These are phyloP conservation scores for Plasmodium vivax DNA, from an alignment of 169 alveolate species.

Conservation along the genomic window DNA sequence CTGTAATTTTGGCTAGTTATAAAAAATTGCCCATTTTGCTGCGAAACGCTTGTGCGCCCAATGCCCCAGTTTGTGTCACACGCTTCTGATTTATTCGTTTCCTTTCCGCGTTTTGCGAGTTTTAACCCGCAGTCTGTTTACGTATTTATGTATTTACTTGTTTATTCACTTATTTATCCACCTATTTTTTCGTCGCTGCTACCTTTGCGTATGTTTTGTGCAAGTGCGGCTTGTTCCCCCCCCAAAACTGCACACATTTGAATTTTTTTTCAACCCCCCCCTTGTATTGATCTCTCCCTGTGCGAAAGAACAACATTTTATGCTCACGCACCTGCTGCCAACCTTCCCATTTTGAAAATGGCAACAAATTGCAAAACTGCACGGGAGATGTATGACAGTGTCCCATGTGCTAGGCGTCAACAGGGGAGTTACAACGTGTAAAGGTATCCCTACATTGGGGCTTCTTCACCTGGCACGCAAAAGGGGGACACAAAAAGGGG, in stretches of 20 bases:
- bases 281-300: neutral
- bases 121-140: neutral
- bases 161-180: too few relatives aligned
- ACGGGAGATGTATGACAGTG: neutral
- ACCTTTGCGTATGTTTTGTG: neutral
- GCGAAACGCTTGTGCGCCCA: neutral
- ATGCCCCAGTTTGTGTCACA: neutral
- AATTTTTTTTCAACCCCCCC: neutral
- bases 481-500: neutral
- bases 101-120: neutral
- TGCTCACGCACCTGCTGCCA: neutral
- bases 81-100: neutral
- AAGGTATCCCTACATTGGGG: neutral
- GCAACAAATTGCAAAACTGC: neutral
- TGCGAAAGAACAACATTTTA: neutral
- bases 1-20: neutral
- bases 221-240: neutral
- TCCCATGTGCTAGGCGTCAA: neutral
- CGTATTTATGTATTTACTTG: neutral
- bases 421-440: neutral
- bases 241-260: neutral
- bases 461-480: neutral
- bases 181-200: neutral
- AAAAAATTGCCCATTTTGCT: neutral
- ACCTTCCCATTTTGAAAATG: neutral